Evolutionary conservation across 169 alveolate species (phyloP).

Genomic region (Theileria equi): DNA sequence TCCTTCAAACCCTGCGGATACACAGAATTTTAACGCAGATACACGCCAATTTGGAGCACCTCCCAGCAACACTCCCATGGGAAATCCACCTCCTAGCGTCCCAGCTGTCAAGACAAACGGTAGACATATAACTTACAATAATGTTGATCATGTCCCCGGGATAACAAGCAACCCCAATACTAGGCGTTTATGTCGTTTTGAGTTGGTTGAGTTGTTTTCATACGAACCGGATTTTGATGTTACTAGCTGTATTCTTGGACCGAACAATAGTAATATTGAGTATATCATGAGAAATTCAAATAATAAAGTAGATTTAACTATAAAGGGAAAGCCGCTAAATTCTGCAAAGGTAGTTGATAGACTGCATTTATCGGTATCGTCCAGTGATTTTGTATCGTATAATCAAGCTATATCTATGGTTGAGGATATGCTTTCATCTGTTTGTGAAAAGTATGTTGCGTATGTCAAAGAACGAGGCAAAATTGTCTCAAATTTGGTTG

Average conservation of each 20-base stretch:
- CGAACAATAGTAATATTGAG: constrained; percentile 71
- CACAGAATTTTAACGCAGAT: background rate
- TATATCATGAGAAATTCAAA: constrained; percentile 73
- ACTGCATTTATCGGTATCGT: constrained; percentile 70
- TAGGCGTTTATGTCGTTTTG: constrained; percentile 66
- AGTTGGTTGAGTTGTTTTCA: constrained; percentile 77
- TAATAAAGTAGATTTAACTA: constrained; percentile 68
- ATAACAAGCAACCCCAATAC: background rate
- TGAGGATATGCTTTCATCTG: constrained; percentile 71
- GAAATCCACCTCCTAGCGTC: no score
- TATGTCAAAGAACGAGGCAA: constrained; percentile 58
- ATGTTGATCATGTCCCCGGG: constrained; percentile 11
- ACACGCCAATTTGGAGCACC: no score
- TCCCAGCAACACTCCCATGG: no score
- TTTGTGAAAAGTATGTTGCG: constrained; percentile 71
- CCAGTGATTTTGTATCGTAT: constrained; percentile 66
- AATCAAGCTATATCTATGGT: constrained; percentile 66
- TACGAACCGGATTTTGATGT: constrained; percentile 80
- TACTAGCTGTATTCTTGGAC: constrained; percentile 71
- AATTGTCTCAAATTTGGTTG: constrained; percentile 57
- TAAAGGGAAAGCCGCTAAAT: constrained; percentile 77
- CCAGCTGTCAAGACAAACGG: no score
- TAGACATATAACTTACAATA: background rate
- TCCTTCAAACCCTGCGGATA: background rate
- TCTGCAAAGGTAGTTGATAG: constrained; percentile 79